phyloP scores from a whole-genome alignment of 371 early-diverging fungal species.

The Nematocida sp. region DNA sequence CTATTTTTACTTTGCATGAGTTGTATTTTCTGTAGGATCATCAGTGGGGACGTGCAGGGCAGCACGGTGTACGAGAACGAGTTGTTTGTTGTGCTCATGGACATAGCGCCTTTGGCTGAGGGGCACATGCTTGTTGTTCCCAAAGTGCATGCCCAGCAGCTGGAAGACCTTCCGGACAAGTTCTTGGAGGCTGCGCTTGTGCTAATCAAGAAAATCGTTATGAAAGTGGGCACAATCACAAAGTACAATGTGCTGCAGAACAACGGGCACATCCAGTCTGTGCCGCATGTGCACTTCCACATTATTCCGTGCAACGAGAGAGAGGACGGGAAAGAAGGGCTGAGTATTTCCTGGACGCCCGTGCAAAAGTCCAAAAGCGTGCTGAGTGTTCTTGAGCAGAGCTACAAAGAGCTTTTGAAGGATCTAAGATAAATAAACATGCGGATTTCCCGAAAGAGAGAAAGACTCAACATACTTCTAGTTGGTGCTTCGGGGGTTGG shows the following conservation, averaged over 20 bases:
- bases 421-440: conserved; percentile 10
- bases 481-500: conserved; percentile 14
- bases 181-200: conserved; percentile 33
- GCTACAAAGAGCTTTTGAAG: not conserved
- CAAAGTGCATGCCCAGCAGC: conserved; percentile 51
- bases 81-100: conserved; percentile 51
- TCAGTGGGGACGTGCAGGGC: conserved; percentile 23
- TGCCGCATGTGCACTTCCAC: conserved; percentile 64
- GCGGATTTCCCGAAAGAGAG: not conserved
- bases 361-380: not conserved
- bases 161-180: conserved; percentile 48
- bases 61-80: conserved; percentile 55
- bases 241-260: conserved; percentile 64
- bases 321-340: conserved; percentile 32
- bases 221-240: conserved; percentile 27
- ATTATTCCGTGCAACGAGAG: conserved; percentile 54
- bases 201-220: conserved; percentile 45
- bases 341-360: conserved; percentile 29
- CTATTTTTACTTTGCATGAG: conserved; percentile 23
- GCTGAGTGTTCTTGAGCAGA: not conserved
- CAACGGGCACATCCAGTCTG: conserved; percentile 59
- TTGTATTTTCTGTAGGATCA: conserved; percentile 62
- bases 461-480: conserved; percentile 22
- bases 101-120: conserved; percentile 57
- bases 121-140: conserved; percentile 64